Percentiles rank a stretch among this genome's conserved stretches.
Conservation (phyloP, 225 moss, liverwort and hornwort species). For the Polytrichum formosum region DNA sequence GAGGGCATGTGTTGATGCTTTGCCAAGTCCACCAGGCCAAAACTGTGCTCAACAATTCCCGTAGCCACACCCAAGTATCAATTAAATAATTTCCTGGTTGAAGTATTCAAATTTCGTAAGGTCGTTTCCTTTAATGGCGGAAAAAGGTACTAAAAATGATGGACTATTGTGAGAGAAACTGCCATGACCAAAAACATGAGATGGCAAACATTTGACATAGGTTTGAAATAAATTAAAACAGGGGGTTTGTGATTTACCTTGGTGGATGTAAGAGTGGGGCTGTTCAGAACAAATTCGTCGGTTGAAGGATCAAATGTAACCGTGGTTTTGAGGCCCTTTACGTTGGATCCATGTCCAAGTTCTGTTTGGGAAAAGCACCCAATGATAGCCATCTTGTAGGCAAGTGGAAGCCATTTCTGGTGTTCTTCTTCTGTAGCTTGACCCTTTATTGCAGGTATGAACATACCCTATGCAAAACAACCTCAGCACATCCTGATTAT, state of each 20-base stretch:
- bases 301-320: conserved; percentile 47
- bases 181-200: too few relatives aligned
- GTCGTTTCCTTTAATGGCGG: too few relatives aligned
- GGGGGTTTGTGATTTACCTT: conserved; percentile 20
- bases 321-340: conserved; percentile 59
- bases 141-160: too few relatives aligned
- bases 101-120: not conserved
- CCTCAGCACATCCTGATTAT: not conserved
- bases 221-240: too few relatives aligned
- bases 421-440: conserved; percentile 59
- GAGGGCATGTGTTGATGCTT: conserved; percentile 51
- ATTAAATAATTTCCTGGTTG: not conserved
- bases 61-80: not conserved
- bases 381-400: conserved; percentile 47
- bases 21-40: conserved; percentile 67
- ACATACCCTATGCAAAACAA: conserved; percentile 35
- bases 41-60: conserved; percentile 25
- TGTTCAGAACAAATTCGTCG: conserved; percentile 52
- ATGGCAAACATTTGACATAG: too few relatives aligned
- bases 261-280: conserved; percentile 52
- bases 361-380: conserved; percentile 63
- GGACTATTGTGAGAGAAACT: too few relatives aligned
- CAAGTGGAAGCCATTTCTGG: conserved; percentile 44
- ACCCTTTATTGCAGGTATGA: conserved; percentile 55
- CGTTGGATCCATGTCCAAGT: conserved; percentile 63